phyloP scores from a whole-genome alignment of 179 eudicot genomes.

The Drosera spatulata region DNA sequence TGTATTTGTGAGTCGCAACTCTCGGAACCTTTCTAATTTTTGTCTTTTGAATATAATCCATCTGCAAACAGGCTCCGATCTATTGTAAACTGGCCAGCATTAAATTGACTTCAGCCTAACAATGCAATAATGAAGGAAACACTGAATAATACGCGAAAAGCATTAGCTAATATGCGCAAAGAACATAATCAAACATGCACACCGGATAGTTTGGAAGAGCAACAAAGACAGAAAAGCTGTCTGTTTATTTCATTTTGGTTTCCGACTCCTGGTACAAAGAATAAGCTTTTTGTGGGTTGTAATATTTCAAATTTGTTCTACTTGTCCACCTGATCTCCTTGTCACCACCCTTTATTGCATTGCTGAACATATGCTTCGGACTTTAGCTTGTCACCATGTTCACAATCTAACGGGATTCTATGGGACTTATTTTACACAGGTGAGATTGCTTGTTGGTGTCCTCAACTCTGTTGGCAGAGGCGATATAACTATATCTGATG shows the following conservation, averaged over 20 bases:
- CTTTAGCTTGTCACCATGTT: neutral
- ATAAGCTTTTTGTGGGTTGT: too few species aligned
- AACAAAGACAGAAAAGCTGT: too few species aligned
- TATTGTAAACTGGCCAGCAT: neutral
- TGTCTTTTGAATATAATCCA: neutral
- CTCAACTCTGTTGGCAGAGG: conserved; percentile 88
- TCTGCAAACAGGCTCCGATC: neutral
- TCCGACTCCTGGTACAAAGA: too few species aligned
- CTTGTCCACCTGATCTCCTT: neutral
- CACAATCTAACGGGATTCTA: neutral
- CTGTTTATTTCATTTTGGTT: too few species aligned
- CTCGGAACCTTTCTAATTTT: neutral
- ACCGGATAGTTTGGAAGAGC: too few species aligned
- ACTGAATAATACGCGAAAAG: too few species aligned
- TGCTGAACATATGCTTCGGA: neutral
- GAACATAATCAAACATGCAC: too few species aligned
- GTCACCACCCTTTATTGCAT: neutral
- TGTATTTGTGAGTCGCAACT: neutral
- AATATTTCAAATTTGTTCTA: too few species aligned
- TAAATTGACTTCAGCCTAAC: neutral
- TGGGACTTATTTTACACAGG: conserved; percentile 29
- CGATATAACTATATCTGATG: conserved; percentile 56
- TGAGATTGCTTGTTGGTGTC: conserved; percentile 82
- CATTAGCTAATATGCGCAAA: too few species aligned
- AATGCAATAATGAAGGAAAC: too few species aligned